Evolutionary conservation across 441 rosid species (phyloP).

Genomic region (Biscutella laevigata): DNA sequence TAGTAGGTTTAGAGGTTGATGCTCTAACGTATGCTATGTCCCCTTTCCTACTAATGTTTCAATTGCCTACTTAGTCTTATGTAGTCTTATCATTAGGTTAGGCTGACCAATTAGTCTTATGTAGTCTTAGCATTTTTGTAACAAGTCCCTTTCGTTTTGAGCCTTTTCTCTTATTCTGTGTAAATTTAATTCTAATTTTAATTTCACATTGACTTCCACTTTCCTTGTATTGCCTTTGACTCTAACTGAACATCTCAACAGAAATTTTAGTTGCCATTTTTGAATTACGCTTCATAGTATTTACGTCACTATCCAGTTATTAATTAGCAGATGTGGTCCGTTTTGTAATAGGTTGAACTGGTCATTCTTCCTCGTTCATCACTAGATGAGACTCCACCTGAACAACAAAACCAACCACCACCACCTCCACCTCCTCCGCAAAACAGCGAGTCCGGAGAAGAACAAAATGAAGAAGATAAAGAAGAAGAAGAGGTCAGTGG

Average conservation of each 20-base stretch:
- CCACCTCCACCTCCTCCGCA: constrained; percentile 97
- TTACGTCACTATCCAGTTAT: not conserved
- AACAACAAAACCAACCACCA: constrained; percentile 84
- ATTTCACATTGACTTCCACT: not conserved
- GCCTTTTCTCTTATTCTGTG: not conserved
- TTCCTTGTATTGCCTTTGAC: not conserved
- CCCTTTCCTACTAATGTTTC: not conserved
- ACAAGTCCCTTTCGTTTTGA: not conserved
- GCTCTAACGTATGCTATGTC: not conserved
- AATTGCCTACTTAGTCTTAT: not conserved
- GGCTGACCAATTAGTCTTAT: too few species aligned
- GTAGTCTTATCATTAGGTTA: not conserved
- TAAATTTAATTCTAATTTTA: not conserved
- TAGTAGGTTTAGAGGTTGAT: constrained; percentile 1
- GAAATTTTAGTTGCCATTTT: not conserved
- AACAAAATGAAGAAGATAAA: constrained; percentile 79
- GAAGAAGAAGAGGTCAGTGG: constrained; percentile 48
- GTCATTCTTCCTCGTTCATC: constrained; percentile 95
- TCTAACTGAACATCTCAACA: not conserved
- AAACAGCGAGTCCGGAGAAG: constrained; percentile 68
- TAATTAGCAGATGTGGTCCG: constrained; percentile 14
- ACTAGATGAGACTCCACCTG: constrained; percentile 74
- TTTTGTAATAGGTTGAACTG: constrained; percentile 69
- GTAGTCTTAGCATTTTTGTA: too few species aligned
- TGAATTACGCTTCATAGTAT: not conserved